phyloP scores from a whole-genome alignment of 345 rosid species.

The Populus nigra region DNA sequence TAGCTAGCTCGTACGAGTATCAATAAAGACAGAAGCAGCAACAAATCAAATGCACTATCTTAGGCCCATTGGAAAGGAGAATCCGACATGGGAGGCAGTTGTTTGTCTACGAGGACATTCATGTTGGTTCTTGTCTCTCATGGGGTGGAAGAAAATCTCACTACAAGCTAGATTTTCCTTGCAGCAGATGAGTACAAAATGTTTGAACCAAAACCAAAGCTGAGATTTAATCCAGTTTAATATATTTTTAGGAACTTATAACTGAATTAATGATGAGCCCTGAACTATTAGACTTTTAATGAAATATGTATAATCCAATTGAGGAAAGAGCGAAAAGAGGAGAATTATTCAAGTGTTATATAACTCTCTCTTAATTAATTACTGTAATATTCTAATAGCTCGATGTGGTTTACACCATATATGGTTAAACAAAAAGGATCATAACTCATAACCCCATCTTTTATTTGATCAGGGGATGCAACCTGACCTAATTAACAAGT shows the following conservation, averaged over 20 bases:
- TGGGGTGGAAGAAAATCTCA: background rate
- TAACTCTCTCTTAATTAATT: background rate
- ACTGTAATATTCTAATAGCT: background rate
- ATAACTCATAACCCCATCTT: background rate
- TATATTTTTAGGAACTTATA: too few relatives aligned
- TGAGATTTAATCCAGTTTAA: too few relatives aligned
- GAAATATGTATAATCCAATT: too few relatives aligned
- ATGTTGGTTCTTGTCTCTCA: background rate
- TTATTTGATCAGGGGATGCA: background rate
- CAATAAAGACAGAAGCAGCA: background rate
- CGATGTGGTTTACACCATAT: background rate
- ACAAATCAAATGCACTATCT: background rate
- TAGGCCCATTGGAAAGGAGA: background rate
- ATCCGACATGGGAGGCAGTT: background rate
- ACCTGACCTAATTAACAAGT: background rate
- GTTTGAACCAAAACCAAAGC: background rate
- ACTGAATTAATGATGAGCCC: too few relatives aligned
- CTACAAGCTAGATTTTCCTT: background rate
- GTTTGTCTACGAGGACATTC: background rate
- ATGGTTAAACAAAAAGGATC: background rate
- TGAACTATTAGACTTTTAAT: too few relatives aligned
- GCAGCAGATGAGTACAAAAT: background rate
- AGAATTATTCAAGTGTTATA: background rate
- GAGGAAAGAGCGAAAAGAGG: background rate
- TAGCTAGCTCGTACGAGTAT: background rate